phyloP scores from a whole-genome alignment of 225 moss, liverwort and hornwort genomes.

The Anthoceros angustus region DNA sequence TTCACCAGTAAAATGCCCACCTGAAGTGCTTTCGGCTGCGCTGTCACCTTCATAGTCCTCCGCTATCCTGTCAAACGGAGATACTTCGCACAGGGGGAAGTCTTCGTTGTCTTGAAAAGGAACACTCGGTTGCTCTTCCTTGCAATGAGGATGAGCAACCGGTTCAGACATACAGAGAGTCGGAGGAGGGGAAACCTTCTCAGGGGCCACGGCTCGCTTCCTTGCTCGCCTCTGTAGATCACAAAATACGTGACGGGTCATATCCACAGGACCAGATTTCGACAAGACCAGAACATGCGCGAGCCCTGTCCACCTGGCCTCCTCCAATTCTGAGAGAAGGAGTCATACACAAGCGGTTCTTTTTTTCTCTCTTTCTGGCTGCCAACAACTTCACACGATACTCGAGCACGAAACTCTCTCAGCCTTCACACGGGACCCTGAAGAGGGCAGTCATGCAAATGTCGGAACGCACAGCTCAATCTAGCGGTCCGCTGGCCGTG shows the following conservation, averaged over 20 bases:
- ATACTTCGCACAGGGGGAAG: slow-evolving; percentile 22
- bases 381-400: too few relatives aligned
- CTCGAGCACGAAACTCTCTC: too few relatives aligned
- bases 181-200: slow-evolving; percentile 66
- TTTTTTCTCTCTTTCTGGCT: too few relatives aligned
- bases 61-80: slow-evolving; percentile 8
- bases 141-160: slow-evolving; percentile 78
- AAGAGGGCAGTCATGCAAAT: too few relatives aligned
- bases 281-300: not conserved
- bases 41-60: slow-evolving; percentile 25
- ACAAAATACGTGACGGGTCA: slow-evolving; percentile 55
- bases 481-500: too few relatives aligned
- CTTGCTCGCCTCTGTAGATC: slow-evolving; percentile 86
- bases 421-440: too few relatives aligned
- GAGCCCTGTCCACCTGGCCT: not conserved
- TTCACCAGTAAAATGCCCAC: slow-evolving; percentile 55
- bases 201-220: slow-evolving; percentile 87
- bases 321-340: not conserved
- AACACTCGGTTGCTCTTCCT: slow-evolving; percentile 34
- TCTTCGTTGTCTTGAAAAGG: slow-evolving; percentile 13
- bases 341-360: too few relatives aligned
- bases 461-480: too few relatives aligned
- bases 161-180: slow-evolving; percentile 98
- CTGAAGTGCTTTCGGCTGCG: slow-evolving; percentile 17
- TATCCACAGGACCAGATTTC: slow-evolving; percentile 29